Evolutionary conservation across 2,329 filamentous ascomycete genomes (phyloP).

Genomic region (Neofusicoccum ribis): DNA sequence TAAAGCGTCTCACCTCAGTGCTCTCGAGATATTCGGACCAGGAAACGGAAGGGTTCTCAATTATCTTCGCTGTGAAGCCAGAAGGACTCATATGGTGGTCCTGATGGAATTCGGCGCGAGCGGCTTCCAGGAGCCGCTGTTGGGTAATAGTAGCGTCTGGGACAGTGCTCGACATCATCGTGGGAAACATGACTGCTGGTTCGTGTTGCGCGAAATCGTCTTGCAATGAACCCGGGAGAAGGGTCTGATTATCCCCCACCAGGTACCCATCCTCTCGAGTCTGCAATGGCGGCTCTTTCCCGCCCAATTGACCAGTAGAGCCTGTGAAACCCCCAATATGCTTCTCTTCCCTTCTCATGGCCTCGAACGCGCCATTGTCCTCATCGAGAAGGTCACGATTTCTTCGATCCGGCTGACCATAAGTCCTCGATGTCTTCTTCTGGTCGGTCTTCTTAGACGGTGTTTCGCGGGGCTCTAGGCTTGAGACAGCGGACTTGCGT

Average conservation of each 20-base stretch:
- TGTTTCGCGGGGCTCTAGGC: neutral
- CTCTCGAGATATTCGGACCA: constrained; percentile 35
- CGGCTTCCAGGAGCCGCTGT: constrained; percentile 40
- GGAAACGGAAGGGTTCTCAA: constrained; percentile 33
- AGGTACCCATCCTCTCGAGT: neutral
- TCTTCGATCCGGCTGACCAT: neutral
- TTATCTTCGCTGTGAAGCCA: constrained; percentile 21
- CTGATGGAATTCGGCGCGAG: constrained; percentile 29
- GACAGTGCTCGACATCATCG: constrained; percentile 43
- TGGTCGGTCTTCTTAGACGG: neutral
- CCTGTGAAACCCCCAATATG: neutral
- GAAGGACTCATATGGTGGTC: constrained; percentile 18
- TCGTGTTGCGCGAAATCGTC: constrained; percentile 42
- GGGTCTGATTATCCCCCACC: neutral
- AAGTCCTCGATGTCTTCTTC: neutral
- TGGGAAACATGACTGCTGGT: constrained; percentile 37
- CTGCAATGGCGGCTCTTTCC: neutral
- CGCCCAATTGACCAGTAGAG: neutral
- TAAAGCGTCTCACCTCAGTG: neutral
- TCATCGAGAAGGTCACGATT: neutral
- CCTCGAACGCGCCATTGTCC: neutral
- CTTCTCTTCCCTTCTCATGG: neutral
- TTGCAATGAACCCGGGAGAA: constrained; percentile 25
- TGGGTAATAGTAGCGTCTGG: constrained; percentile 44
- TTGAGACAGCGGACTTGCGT: neutral